These are phyloP conservation scores for Centrapalus pauciflorus DNA, from an alignment of 129 eudicot genomes.

Conservation along the genomic window DNA sequence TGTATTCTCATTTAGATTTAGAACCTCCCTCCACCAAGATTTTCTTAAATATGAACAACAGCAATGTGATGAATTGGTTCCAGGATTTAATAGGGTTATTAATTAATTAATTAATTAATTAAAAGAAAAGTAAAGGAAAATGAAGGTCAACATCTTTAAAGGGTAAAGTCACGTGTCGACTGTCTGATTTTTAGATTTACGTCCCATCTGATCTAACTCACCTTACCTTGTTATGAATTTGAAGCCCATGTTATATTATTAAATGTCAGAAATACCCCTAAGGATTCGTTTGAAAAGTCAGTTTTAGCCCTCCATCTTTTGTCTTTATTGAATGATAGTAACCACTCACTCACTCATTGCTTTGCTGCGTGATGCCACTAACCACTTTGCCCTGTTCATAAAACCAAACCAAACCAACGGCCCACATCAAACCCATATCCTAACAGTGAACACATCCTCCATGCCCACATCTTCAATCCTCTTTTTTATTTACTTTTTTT, in stretches of 20 bases:
- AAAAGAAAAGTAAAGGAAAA: background rate
- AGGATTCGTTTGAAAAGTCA: conserved; percentile 1
- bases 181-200: conserved; percentile 18
- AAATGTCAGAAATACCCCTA: conserved; percentile 6
- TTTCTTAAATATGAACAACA: too few relatives aligned
- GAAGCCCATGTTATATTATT: conserved; percentile 18
- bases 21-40: too few relatives aligned
- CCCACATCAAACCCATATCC: background rate
- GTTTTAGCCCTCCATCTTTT: conserved; percentile 13
- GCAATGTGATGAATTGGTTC: too few relatives aligned
- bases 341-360: too few relatives aligned
- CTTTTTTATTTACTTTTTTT: too few relatives aligned
- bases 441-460: too few relatives aligned
- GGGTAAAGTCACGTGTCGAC: background rate
- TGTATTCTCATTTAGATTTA: too few relatives aligned
- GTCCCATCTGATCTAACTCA: conserved; percentile 7
- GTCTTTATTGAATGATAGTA: conserved; percentile 22
- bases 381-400: conserved; percentile 16
- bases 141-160: conserved; percentile 5
- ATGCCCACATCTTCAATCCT: too few relatives aligned
- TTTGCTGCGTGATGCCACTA: conserved; percentile 18
- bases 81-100: too few relatives aligned
- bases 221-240: too few relatives aligned
- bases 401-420: conserved; percentile 10
- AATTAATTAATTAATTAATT: too few relatives aligned